Conservation (phyloP, 257 asterid genomes). For the Solanum lycopersicoides region DNA sequence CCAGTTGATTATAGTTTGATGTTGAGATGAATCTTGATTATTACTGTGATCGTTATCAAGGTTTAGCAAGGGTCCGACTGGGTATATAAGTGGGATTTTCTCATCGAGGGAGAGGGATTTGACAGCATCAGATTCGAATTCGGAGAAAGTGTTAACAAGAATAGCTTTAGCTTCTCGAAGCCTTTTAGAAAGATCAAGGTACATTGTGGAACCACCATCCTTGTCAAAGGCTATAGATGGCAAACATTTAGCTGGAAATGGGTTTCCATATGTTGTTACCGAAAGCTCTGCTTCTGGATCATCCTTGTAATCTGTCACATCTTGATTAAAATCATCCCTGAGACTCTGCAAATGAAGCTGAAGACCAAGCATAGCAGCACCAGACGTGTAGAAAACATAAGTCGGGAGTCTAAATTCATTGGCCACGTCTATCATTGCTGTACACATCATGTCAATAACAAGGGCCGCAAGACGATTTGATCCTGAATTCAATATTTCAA, state of each 20-base stretch:
- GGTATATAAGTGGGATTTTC: slow-evolving; percentile 18
- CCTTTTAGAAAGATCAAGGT: not conserved
- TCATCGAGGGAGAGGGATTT: not conserved
- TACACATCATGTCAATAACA: slow-evolving; percentile 7
- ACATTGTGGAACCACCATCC: not conserved
- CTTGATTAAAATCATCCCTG: not conserved
- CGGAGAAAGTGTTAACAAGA: slow-evolving; percentile 34
- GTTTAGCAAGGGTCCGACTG: slow-evolving; percentile 35
- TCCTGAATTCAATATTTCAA: not conserved
- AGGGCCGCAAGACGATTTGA: not conserved
- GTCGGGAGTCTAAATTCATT: slow-evolving; percentile 1
- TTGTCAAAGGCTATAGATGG: slow-evolving; percentile 5
- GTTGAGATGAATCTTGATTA: not conserved
- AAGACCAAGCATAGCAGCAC: slow-evolving; percentile 14
- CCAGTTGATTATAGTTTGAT: not conserved
- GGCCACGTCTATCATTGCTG: slow-evolving; percentile 5
- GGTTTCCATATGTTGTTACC: not conserved
- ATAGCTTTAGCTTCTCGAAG: slow-evolving; percentile 15
- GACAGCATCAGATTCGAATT: slow-evolving; percentile 24
- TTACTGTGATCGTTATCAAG: not conserved
- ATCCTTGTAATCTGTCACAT: not conserved
- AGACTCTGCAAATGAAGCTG: slow-evolving; percentile 6
- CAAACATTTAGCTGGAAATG: slow-evolving; percentile 16
- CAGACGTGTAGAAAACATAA: slow-evolving; percentile 11
- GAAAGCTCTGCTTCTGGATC: not conserved